Evolutionary conservation across 176 grass and related monocot genomes (phyloP), one percentile per base, ranked within the genome.

Genomic region (Oryza officinalis): DNA sequence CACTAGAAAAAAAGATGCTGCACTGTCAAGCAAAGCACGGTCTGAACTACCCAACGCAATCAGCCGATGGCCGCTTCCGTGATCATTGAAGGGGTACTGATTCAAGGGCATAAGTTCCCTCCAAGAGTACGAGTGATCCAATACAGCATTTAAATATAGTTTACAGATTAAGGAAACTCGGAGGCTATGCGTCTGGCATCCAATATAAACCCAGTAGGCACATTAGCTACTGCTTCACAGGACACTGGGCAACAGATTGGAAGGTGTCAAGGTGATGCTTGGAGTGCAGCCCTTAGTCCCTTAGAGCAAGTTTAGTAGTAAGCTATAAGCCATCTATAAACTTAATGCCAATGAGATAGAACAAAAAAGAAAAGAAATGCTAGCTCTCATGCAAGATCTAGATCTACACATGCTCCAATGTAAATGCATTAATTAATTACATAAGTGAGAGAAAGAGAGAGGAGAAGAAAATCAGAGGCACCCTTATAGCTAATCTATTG

Each of bases 201-300:
- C 2, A 74, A 10, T 69, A 89, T 23, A 27, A 73, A 78, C 37
- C 17, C 74, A 72, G 22, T 74, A 61, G 27, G 14, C n/a, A 40
- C 0, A 12, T 8, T 30, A 10, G 9, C 3, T 60, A 60, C 18
- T 79, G 61, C 4, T 77, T 17, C 35, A 49, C 67, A 27, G 4
- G 27, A 17, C 17, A 49, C 74, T 22, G 6, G 27, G 20, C 11
- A 63, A 15, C 65, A 38, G 71, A 83, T 50, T 27, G 66, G 17
- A 44, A 46, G 11, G 46, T 15, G 14, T 49, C 14, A 79, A 67
- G 26, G 5, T 27, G 64, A 25, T 71, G 31, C 18, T 25, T 45
- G 46, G 17, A 61, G 85, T 28, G 8, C 28, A 35, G 30, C 11
- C 33, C 33, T 35, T 35, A 5, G 33, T 7, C 33, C 33, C 33